Percentiles rank a stretch among this genome's conserved stretches.
These are phyloP conservation scores for Zarea fungicola DNA, from an alignment of 2,329 filamentous ascomycete genomes.

Conservation along the genomic window DNA sequence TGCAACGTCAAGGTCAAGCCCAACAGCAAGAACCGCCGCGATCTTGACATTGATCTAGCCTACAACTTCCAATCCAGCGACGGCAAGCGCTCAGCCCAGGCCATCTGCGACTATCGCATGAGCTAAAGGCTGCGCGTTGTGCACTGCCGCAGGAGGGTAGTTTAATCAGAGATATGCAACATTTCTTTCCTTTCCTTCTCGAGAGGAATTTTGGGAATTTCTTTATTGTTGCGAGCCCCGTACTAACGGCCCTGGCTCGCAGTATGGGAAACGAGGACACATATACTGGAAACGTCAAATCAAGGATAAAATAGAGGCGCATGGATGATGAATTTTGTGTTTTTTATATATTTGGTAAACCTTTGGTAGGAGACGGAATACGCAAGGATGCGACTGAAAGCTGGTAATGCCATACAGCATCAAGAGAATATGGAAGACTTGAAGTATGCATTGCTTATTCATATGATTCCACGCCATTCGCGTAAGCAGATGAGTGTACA, in stretches of 20 bases:
- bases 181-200: slow-evolving; percentile 1
- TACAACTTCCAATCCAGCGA: slow-evolving; percentile 80
- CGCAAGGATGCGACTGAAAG: no score
- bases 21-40: slow-evolving; percentile 89
- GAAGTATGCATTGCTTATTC: no score
- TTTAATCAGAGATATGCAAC: not conserved
- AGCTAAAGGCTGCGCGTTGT: no score
- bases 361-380: not conserved
- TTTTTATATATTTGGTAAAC: not conserved
- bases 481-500: no score
- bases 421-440: no score
- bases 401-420: no score
- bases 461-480: no score
- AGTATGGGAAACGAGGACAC: slow-evolving; percentile 7
- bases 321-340: slow-evolving; percentile 10
- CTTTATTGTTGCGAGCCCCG: slow-evolving; percentile 8
- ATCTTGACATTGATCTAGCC: slow-evolving; percentile 83
- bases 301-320: slow-evolving; percentile 10
- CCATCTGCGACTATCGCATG: slow-evolving; percentile 75
- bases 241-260: slow-evolving; percentile 1
- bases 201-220: slow-evolving; percentile 1
- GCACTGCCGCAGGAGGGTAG: slow-evolving; percentile 1
- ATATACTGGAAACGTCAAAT: no score
- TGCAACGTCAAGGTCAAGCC: slow-evolving; percentile 77
- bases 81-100: slow-evolving; percentile 60